A percentile compares a stretch with the other conserved stretches of the same genome.
Conservation (phyloP, 129 eudicot genomes). For the Artemisia argyi region DNA sequence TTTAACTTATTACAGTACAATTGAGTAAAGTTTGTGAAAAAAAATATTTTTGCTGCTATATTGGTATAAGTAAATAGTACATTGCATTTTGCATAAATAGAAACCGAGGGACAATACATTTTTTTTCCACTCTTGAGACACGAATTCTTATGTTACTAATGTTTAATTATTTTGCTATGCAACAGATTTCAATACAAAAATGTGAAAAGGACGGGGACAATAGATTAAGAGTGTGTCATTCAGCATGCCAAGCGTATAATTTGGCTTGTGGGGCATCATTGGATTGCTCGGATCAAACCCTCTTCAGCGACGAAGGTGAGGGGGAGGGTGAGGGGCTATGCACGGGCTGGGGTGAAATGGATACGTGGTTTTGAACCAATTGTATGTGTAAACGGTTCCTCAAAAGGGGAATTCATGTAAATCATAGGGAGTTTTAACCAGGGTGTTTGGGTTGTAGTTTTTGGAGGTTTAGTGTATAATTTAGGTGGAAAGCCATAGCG, state of each 20-base stretch:
- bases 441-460: conserved; percentile 27
- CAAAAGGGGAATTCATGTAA: conserved; percentile 40
- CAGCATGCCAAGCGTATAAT: conserved; percentile 94
- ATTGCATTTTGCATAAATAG: too few relatives aligned
- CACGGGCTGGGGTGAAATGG: conserved; percentile 86
- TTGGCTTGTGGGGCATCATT: conserved; percentile 92
- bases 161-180: background rate
- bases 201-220: conserved; percentile 93
- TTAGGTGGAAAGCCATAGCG: conserved; percentile 47
- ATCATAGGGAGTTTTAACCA: conserved; percentile 56
- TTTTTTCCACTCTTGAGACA: background rate
- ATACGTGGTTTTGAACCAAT: conserved; percentile 56
- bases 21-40: too few relatives aligned
- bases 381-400: conserved; percentile 12
- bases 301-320: conserved; percentile 60
- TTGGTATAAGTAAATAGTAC: too few relatives aligned
- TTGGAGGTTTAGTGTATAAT: conserved; percentile 34
- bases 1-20: too few relatives aligned
- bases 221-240: conserved; percentile 86
- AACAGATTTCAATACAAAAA: conserved; percentile 92
- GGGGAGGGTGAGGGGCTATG: conserved; percentile 62
- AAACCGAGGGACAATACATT: background rate
- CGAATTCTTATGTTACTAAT: background rate
- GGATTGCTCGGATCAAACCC: conserved; percentile 96
- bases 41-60: too few relatives aligned